Conservation (phyloP, 169 alveolate genomes). For the Perkinsus olseni region DNA sequence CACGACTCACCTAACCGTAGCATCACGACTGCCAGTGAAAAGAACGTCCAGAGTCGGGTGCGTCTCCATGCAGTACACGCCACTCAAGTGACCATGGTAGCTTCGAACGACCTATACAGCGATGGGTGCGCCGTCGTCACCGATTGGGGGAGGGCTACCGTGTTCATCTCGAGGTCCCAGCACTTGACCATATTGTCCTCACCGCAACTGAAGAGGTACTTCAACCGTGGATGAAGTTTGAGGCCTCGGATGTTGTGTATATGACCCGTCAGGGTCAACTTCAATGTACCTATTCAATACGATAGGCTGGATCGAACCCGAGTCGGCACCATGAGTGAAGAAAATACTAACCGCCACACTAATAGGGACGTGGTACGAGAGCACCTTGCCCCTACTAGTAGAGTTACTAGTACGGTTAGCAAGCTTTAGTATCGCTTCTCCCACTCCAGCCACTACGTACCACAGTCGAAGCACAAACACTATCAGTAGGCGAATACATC, state of each 20-base stretch:
- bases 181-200: slow-evolving; percentile 76
- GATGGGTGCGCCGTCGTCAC: neutral
- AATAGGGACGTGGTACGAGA: too few species aligned
- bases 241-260: slow-evolving; percentile 66
- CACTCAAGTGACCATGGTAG: slow-evolving; percentile 72
- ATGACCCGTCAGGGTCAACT: slow-evolving; percentile 76
- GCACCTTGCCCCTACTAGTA: too few species aligned
- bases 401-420: too few species aligned
- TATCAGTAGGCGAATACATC: too few species aligned
- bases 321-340: neutral
- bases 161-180: slow-evolving; percentile 80
- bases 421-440: too few species aligned
- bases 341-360: neutral
- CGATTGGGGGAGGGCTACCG: neutral
- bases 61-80: slow-evolving; percentile 62
- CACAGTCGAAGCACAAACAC: too few species aligned
- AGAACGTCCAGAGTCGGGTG: slow-evolving; percentile 77
- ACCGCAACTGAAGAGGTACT: slow-evolving; percentile 79
- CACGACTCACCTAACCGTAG: slow-evolving; percentile 35
- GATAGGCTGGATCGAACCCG: neutral
- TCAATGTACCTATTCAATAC: slow-evolving; percentile 58
- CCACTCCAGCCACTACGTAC: too few species aligned
- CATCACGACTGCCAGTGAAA: slow-evolving; percentile 79
- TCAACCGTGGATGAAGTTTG: slow-evolving; percentile 60
- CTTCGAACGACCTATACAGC: slow-evolving; percentile 54